Base-by-base conservation (phyloP, 2,329 filamentous ascomycete genomes). In the Fusarium sambucinum region DNA sequence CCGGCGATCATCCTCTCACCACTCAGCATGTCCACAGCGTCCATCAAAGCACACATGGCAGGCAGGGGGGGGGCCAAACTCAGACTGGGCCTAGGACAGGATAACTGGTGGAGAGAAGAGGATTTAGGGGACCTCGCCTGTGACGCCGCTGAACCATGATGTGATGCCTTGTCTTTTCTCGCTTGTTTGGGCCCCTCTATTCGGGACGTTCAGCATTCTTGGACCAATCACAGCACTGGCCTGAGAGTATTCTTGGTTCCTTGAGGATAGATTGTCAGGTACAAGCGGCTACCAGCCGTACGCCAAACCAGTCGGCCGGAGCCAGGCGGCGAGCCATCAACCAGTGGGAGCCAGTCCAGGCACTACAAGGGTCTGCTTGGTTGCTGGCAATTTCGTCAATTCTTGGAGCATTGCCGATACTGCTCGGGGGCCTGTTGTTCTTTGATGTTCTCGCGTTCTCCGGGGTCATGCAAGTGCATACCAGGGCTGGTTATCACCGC, bases 221-320 rank as follows among this genome's bases (percentile, higher is more conserved):
- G 27, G 30, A 7, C 60, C 62, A 65, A 65, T 65, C 23, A 35
- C 12, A 33, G 14, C n/a, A 13, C 30, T 38, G 17, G 16, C 12
- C 40, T 6, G 32, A 25, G 21, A 23, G n/a, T 40, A 48, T 35
- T 48, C 51, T 50, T 70, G 44, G 48, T 63, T 48, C 32, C 40
- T 70, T 45, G 19, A 45, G 55, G 21, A 57, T 70, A 41, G 67
- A 70, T 70, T 68, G 58, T 68, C 63, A 70, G 67, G 67, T 37
- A 70, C 67, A 29, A 59, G 52, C 55, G 55, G 44, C 47, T 40
- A 68, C 51, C 66, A 59, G 35, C 61, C 51, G 54, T 66, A 52
- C 51, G 65, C 65, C 66, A 69, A 67, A 55, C 66, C 66, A 69
- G 62, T 70, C 46, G 40, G 46, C 52, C 52, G 66, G 66, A 50